Base-by-base conservation (phyloP, 1,139 yeast species). In the Kodamaea plutei region DNA sequence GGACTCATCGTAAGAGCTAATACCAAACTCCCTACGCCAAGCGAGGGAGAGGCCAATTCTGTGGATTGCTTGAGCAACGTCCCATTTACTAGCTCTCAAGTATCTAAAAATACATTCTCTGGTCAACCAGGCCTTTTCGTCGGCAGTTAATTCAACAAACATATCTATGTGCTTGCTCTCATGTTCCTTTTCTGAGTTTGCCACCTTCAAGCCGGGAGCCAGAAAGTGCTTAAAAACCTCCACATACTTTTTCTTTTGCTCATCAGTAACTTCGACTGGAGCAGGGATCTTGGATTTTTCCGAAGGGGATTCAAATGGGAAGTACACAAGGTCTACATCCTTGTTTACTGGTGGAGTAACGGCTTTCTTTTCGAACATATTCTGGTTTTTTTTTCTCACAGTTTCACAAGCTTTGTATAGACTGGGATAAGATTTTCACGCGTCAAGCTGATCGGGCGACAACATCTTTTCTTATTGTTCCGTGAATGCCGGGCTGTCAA, bases 221-320 rank as follows among this genome's bases (percentile, higher is more conserved):
- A 43, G 32, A 26, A 48, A 50, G 32, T 47, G 48, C 19, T 29
- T 22, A 23, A 35, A 43, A 13, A 53, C 55, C 3, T 36, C 22
- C 10, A 28, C 24, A 33, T 45, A 50, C 28, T 51, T 50, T 14
- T 29, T 38, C 29, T 34, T 34, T 27, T 51, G 49, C 11, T 36
- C 36, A 6, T 28, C 32, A 1, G 73, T 64, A 28, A 89, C 63
- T 29, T 63, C 55, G 5, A 53, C 53, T 12, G 67, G 73, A 26
- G 53, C 49, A 0, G 91, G 91, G 4, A 78, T 72, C 23, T 51
- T 54, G 23, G 82, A 61, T 19, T 55, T 53, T 1, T 50, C 36
- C 3, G 81, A 70, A 1, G 84, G 75, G 1, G 45, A 45, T 7
- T 57, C 61, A 45, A 83, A 80, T 2, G 93, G 91, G 6, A 56